A percentile compares a stretch with the other conserved stretches of the same genome.
phyloP scores from a whole-genome alignment of 1,284 basidiomycete species.

The Marasmius fiardii region DNA sequence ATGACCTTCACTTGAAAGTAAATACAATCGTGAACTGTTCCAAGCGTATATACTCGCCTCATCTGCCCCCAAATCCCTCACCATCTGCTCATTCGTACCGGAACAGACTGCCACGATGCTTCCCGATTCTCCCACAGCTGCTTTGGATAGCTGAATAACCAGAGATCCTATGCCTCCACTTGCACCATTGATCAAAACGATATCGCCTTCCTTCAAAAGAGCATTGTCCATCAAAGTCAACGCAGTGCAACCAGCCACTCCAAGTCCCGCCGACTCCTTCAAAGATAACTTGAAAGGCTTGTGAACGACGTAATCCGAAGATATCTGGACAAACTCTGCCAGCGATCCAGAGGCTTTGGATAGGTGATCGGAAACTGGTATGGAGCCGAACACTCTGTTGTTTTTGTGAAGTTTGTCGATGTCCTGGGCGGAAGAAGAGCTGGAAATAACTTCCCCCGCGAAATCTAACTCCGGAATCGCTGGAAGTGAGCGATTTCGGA shows the following conservation, averaged over 20 bases:
- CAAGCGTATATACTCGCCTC: no score
- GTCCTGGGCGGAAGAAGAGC: no score
- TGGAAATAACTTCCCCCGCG: no score
- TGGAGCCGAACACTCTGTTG: no score
- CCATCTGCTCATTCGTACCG: no score
- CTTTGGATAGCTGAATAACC: no score
- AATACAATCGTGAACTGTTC: no score
- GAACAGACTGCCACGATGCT: neutral
- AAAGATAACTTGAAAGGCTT: neutral
- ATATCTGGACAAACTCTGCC: neutral
- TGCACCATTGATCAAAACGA: conserved; percentile 2
- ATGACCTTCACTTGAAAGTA: neutral
- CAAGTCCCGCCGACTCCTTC: neutral
- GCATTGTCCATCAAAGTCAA: neutral
- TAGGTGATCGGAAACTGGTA: no score
- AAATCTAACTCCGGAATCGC: no score
- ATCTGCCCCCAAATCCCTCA: no score
- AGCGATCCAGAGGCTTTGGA: neutral
- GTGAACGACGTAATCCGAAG: neutral
- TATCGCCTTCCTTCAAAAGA: neutral
- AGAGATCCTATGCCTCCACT: neutral
- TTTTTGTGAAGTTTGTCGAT: no score
- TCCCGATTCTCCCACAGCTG: neutral
- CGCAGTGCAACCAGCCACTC: neutral
- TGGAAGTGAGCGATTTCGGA: no score